These are phyloP conservation scores for Rickenella mellea DNA, from an alignment of 768 basidiomycete species.

Conservation along the genomic window DNA sequence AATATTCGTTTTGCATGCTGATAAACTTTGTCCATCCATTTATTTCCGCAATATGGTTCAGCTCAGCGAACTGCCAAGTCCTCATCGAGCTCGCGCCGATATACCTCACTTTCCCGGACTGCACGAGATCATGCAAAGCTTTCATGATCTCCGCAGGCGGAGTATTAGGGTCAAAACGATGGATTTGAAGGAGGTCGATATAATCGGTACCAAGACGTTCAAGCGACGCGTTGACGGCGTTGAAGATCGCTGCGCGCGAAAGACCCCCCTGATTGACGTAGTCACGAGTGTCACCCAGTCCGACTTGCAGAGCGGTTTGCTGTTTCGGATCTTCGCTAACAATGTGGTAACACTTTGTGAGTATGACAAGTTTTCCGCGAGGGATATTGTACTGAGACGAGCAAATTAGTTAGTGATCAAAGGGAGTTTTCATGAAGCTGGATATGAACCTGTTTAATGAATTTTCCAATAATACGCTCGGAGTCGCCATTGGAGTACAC, in stretches of 20 bases:
- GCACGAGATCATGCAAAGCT: conserved; percentile 37
- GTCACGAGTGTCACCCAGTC: conserved; percentile 4
- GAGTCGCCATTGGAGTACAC: conserved; percentile 13
- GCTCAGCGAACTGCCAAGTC: conserved; percentile 22
- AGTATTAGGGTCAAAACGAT: conserved; percentile 27
- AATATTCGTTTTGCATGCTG: conserved; percentile 29
- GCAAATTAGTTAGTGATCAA: conserved; percentile 13
- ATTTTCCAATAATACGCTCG: conserved; percentile 11
- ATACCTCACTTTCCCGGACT: conserved; percentile 33
- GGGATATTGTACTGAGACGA: conserved; percentile 18
- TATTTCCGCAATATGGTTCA: conserved; percentile 5
- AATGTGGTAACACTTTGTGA: conserved; percentile 16
- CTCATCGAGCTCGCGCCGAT: conserved; percentile 26
- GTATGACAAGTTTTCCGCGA: conserved; percentile 15
- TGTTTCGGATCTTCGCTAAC: conserved; percentile 7
- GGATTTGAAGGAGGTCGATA: conserved; percentile 35
- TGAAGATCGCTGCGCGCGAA: conserved; percentile 23
- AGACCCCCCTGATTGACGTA: conserved; percentile 40
- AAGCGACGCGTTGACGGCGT: conserved; percentile 26
- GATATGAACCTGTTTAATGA: conserved; percentile 10
- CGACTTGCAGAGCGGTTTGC: background rate
- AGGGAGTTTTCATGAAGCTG: background rate
- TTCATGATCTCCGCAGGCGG: conserved; percentile 39
- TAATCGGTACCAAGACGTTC: conserved; percentile 25
- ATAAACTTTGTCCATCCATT: conserved; percentile 25